phyloP scores from a whole-genome alignment of 2,329 filamentous ascomycete genomes.

The Trichoderma polysporum region DNA sequence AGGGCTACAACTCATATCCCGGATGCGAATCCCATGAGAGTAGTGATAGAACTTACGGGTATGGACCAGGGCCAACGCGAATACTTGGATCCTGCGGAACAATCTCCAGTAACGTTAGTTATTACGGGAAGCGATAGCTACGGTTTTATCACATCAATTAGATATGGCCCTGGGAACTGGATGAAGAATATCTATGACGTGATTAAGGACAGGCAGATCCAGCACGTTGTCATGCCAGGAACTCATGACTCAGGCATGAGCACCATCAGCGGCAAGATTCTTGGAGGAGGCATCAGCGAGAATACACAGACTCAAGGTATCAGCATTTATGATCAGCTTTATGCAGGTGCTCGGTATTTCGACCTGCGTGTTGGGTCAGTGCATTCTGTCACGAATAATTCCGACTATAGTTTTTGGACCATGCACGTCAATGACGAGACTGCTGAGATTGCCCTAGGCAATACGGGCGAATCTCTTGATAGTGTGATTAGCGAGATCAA shows the following conservation, averaged over 20 bases:
- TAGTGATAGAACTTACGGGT: conserved; percentile 33
- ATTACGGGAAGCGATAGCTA: conserved; percentile 37
- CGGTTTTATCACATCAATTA: conserved; percentile 34
- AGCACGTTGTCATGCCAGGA: conserved; percentile 48
- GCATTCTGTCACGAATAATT: conserved; percentile 23
- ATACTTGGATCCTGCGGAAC: conserved; percentile 33
- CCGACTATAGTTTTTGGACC: conserved; percentile 38
- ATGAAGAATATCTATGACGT: conserved; percentile 35
- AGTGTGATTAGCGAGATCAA: conserved; percentile 47
- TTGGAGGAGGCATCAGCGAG: conserved; percentile 35
- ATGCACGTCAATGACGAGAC: conserved; percentile 42
- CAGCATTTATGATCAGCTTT: conserved; percentile 46
- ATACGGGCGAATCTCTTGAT: conserved; percentile 44
- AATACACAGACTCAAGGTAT: conserved; percentile 49
- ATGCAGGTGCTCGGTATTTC: conserved; percentile 47
- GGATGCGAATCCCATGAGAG: conserved; percentile 28
- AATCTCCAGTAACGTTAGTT: conserved; percentile 35
- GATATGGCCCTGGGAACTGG: conserved; percentile 33
- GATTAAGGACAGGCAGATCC: conserved; percentile 41
- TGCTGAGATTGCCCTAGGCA: conserved; percentile 41
- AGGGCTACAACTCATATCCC: conserved; percentile 34
- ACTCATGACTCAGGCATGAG: conserved; percentile 52
- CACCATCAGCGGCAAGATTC: conserved; percentile 37
- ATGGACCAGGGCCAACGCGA: conserved; percentile 37
- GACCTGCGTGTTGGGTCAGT: conserved; percentile 45